Evolutionary conservation across 2,329 filamentous ascomycete species (phyloP).

Genomic region (Sporothrix dimorphospora): DNA sequence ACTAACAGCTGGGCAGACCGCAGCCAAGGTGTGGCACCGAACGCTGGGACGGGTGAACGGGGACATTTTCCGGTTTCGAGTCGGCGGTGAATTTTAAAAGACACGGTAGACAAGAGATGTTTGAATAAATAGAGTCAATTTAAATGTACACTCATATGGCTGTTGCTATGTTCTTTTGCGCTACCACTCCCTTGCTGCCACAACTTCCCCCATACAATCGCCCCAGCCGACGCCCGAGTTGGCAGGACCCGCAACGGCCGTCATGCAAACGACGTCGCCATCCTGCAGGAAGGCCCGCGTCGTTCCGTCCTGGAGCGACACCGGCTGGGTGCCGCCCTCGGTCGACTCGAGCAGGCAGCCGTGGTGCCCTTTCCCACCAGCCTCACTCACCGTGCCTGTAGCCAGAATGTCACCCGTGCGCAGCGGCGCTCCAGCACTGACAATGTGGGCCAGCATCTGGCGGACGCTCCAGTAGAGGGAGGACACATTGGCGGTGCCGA

Average conservation of each 20-base stretch:
- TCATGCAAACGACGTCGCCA: slow-evolving; percentile 49
- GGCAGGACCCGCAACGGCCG: slow-evolving; percentile 40
- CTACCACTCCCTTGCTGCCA: not conserved
- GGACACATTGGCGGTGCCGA: not conserved
- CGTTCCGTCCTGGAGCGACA: slow-evolving; percentile 47
- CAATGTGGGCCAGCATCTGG: slow-evolving; percentile 80
- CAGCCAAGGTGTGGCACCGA: not conserved
- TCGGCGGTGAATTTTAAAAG: not conserved
- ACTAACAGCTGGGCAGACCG: not conserved
- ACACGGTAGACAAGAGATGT: not conserved
- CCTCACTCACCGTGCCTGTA: slow-evolving; percentile 71
- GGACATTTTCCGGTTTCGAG: not conserved
- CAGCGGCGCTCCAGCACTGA: slow-evolving; percentile 69
- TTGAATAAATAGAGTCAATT: not conserved
- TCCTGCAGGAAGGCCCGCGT: slow-evolving; percentile 50
- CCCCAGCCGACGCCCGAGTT: slow-evolving; percentile 49
- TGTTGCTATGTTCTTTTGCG: too few relatives aligned
- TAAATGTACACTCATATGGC: too few relatives aligned
- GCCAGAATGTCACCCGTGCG: slow-evolving; percentile 74
- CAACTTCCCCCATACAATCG: slow-evolving; percentile 39
- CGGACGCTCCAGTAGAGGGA: slow-evolving; percentile 73
- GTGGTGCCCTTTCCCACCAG: slow-evolving; percentile 37
- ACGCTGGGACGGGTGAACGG: not conserved
- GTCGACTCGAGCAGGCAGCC: slow-evolving; percentile 53
- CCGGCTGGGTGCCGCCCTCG: slow-evolving; percentile 47